phyloP scores from a whole-genome alignment of 345 rosid species.

The Sonneratia caseolaris region DNA sequence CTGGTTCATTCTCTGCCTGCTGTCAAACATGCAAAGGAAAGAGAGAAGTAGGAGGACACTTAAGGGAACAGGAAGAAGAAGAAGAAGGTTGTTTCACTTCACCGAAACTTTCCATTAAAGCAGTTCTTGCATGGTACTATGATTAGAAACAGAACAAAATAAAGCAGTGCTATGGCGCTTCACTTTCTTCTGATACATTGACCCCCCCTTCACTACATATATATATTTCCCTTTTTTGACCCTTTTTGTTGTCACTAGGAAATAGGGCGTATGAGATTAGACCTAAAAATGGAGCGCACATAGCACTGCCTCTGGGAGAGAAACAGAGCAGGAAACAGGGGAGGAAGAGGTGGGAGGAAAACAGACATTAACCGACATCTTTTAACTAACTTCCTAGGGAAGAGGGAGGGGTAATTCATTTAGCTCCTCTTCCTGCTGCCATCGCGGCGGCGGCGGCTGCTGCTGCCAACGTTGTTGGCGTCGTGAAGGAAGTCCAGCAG shows the following conservation, averaged over 20 bases:
- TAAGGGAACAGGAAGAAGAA: not conserved
- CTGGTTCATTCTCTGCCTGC: constrained; percentile 15
- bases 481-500: constrained; percentile 69
- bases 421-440: constrained; percentile 28
- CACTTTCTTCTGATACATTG: constrained; percentile 17
- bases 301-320: constrained; percentile 32
- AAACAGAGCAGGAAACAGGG: not conserved
- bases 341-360: not conserved
- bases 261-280: not conserved
- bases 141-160: constrained; percentile 11
- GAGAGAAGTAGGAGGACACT: not conserved
- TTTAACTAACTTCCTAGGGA: constrained; percentile 8
- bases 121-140: constrained; percentile 23
- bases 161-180: constrained; percentile 48
- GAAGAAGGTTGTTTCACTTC: not conserved
- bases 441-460: constrained; percentile 9
- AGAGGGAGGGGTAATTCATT: not conserved
- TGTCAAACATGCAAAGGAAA: constrained; percentile 19
- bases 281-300: constrained; percentile 44
- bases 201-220: not conserved
- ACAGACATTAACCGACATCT: not conserved
- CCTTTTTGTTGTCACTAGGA: constrained; percentile 1
- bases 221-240: not conserved
- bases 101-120: constrained; percentile 3
- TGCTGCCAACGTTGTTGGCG: constrained; percentile 17